Base-by-base conservation (phyloP, 169 alveolate species). In the Plasmodium fragile region DNA sequence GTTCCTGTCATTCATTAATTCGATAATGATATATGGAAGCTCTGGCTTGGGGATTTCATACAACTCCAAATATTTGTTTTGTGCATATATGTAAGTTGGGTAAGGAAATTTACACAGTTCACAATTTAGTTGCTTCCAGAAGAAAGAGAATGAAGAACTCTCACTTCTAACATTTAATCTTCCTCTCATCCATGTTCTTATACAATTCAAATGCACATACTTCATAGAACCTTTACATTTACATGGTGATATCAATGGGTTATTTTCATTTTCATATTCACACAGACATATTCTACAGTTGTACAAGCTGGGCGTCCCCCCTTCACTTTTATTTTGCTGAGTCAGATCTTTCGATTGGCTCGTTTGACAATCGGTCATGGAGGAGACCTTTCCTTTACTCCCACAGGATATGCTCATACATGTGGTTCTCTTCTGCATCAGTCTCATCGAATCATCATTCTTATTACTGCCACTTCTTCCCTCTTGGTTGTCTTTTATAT, bases 241-340 rank as follows among this genome's bases (percentile, higher is more conserved):
- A 83, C 99, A 99, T 2, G 99, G 99, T 10, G 98, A 95, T 69
- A 99, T 96, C 90, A 99, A 98, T 16, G 99, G 99, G 13, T 97
- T 97, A 22, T 96, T 97, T 4, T 91, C 94, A 30, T 95, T 97
- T 8, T 96, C 98, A 72, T 96, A 97, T 73, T 96, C 97, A 59
- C 97, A 96, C 82, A 98, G 95, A 78, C 99, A 98, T 65, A 98
- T 98, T 84, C 99, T 95, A 91, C 99, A 98, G 30, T 80, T 81
- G 65, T 85, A 85, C 55, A 92, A 69, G 59, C 85, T 89, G 8
- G 92, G 93, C 3, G 41, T 72, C 49, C 75, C 30, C 22, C 8
- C 45, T 28, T 75, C 84, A 25, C 53, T 30, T 36, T 36, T 77
- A 39, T 39, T 36, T n/a, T 11, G 53, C 22, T 25, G 49, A 5